These are phyloP conservation scores for Volvox africanus DNA, from an alignment of 139 green algal species.

Conservation along the genomic window DNA sequence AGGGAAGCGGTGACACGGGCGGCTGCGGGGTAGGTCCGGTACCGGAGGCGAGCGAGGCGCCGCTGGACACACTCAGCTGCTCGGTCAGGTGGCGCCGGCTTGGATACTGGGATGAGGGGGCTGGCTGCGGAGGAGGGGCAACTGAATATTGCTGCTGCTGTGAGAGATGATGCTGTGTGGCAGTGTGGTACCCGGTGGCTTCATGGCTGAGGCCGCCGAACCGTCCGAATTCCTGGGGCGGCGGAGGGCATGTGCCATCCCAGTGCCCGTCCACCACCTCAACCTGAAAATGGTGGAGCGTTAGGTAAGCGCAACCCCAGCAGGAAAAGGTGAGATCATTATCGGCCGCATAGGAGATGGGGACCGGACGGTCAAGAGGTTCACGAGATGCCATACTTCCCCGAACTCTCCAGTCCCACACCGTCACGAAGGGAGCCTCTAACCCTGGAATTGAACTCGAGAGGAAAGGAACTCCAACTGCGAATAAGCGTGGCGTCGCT, in stretches of 20 bases:
- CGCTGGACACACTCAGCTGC: background rate
- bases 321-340: too few species aligned
- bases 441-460: too few species aligned
- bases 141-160: background rate
- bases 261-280: constrained; percentile 2
- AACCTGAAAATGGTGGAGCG: background rate
- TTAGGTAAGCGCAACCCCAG: too few species aligned
- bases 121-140: background rate
- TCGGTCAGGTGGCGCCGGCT: background rate
- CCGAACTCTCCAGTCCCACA: too few species aligned
- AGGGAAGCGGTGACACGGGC: background rate
- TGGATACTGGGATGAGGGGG: background rate
- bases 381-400: too few species aligned
- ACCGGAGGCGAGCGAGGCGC: background rate
- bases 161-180: background rate
- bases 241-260: background rate
- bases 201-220: background rate
- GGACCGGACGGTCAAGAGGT: too few species aligned
- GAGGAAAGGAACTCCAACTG: too few species aligned
- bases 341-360: too few species aligned
- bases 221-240: background rate
- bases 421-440: too few species aligned
- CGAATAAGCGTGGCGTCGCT: too few species aligned
- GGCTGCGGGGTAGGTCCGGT: background rate
- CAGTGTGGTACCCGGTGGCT: background rate